These are phyloP conservation scores for Leccinum truebloodii DNA, from an alignment of 768 basidiomycete genomes.

Conservation along the genomic window DNA sequence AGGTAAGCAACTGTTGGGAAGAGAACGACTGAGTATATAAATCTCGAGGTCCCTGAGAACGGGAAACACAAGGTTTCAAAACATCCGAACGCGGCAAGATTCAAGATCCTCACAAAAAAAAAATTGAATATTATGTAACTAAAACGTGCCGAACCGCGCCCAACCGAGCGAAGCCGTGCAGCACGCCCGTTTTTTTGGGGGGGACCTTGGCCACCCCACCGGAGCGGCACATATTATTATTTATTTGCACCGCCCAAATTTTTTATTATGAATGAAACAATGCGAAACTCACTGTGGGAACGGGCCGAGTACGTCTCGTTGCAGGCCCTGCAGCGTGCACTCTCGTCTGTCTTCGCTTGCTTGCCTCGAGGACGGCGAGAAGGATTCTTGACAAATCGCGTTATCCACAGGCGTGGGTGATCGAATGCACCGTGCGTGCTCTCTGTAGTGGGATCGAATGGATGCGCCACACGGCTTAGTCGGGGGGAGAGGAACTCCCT, in stretches of 20 bases:
- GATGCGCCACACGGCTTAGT: slow-evolving; percentile 15
- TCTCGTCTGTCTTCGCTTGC: slow-evolving; percentile 31
- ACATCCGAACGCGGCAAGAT: slow-evolving; percentile 16
- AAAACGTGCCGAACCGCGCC: slow-evolving; percentile 26
- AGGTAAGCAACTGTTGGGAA: slow-evolving; percentile 10
- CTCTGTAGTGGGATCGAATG: slow-evolving; percentile 14
- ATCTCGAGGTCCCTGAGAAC: slow-evolving; percentile 19
- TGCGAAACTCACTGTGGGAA: slow-evolving; percentile 36
- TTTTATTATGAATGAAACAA: slow-evolving; percentile 29
- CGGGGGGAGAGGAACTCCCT: not conserved
- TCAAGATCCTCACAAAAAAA: slow-evolving; percentile 11
- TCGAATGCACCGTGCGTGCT: slow-evolving; percentile 19
- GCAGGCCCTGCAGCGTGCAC: slow-evolving; percentile 13
- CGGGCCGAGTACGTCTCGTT: slow-evolving; percentile 12
- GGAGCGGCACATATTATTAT: slow-evolving; percentile 27
- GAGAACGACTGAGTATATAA: slow-evolving; percentile 27
- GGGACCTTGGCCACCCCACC: slow-evolving; percentile 23
- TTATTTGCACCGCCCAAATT: slow-evolving; percentile 29
- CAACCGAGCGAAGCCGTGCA: slow-evolving; percentile 25
- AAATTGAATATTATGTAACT: slow-evolving; percentile 20
- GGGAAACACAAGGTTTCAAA: slow-evolving; percentile 13
- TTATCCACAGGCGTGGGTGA: slow-evolving; percentile 26
- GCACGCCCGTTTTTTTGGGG: slow-evolving; percentile 18
- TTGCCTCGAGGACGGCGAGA: slow-evolving; percentile 35
- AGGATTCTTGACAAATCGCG: slow-evolving; percentile 24